Conservation (phyloP, 495 filamentous ascomycete species). For the Penicillium dipodomyicola region DNA sequence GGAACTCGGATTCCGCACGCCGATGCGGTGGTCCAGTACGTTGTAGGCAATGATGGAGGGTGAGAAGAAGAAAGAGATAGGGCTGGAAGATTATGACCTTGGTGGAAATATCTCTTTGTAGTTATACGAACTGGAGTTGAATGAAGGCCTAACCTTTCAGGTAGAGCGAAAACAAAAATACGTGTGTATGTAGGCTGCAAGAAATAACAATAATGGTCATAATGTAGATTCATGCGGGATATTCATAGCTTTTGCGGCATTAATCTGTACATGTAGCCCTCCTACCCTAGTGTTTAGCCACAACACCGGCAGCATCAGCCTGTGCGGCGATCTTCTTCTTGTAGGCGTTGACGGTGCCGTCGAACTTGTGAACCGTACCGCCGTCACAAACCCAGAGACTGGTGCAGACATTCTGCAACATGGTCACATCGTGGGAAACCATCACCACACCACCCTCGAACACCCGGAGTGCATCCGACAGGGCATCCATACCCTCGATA, state of each 20-base stretch:
- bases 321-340: slow-evolving; percentile 94
- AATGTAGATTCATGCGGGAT: slow-evolving; percentile 1
- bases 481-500: slow-evolving; percentile 98
- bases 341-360: slow-evolving; percentile 92
- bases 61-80: not conserved
- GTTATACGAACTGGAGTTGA: not conserved
- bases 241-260: slow-evolving; percentile 5
- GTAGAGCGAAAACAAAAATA: not conserved
- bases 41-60: not conserved
- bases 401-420: slow-evolving; percentile 93
- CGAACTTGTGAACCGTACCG: slow-evolving; percentile 95
- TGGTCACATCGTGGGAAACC: slow-evolving; percentile 99
- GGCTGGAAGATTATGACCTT: not conserved
- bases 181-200: not conserved
- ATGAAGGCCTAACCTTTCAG: not conserved
- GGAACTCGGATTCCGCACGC: slow-evolving; percentile 7
- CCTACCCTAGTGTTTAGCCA: slow-evolving; percentile 34
- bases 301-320: slow-evolving; percentile 84
- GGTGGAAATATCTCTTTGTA: not conserved
- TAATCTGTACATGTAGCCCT: slow-evolving; percentile 7
- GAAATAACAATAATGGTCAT: not conserved
- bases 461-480: slow-evolving; percentile 74
- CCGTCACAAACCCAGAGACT: slow-evolving; percentile 96
- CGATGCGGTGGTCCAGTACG: not conserved
- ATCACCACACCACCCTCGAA: slow-evolving; percentile 96